Evolutionary conservation across 305 asterid species (phyloP).

Genomic region (Fraxinus ornus): DNA sequence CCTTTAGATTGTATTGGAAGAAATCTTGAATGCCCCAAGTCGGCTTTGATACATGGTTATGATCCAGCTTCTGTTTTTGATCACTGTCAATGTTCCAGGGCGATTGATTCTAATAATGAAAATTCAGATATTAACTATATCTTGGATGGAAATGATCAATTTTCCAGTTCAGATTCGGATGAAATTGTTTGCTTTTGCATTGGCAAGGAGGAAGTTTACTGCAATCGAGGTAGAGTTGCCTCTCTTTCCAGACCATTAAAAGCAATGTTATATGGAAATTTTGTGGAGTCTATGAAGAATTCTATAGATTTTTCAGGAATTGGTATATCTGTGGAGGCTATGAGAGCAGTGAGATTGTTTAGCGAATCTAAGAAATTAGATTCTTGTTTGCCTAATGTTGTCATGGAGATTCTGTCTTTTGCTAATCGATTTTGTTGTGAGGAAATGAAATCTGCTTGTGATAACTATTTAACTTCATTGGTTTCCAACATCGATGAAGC

Average conservation of each 20-base stretch:
- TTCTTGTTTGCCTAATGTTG: constrained; percentile 36
- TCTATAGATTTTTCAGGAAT: constrained; percentile 48
- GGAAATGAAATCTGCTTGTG: constrained; percentile 55
- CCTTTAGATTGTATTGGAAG: constrained; percentile 56
- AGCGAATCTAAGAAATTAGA: constrained; percentile 42
- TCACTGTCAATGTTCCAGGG: constrained; percentile 36
- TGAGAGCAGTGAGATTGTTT: constrained; percentile 44
- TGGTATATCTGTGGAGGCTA: constrained; percentile 52
- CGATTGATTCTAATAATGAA: not conserved
- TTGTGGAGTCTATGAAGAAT: constrained; percentile 43
- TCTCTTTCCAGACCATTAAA: constrained; percentile 50
- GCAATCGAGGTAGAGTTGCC: constrained; percentile 50
- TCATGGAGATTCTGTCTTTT: constrained; percentile 52
- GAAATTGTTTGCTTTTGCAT: constrained; percentile 42
- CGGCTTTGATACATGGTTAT: constrained; percentile 42
- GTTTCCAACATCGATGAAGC: constrained; percentile 52
- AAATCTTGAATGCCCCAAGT: constrained; percentile 48
- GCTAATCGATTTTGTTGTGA: constrained; percentile 64
- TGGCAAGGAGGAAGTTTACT: constrained; percentile 42
- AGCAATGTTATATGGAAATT: constrained; percentile 52
- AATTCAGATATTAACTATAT: constrained; percentile 10
- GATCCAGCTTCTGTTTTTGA: constrained; percentile 42
- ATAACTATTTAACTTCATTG: constrained; percentile 43
- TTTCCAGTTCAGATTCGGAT: constrained; percentile 21
- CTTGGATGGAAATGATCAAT: constrained; percentile 19